A percentile compares a stretch with the other conserved stretches of the same genome.
phyloP scores from a whole-genome alignment of 2,329 filamentous ascomycete genomes.

The Teratosphaeria nubilosa region DNA sequence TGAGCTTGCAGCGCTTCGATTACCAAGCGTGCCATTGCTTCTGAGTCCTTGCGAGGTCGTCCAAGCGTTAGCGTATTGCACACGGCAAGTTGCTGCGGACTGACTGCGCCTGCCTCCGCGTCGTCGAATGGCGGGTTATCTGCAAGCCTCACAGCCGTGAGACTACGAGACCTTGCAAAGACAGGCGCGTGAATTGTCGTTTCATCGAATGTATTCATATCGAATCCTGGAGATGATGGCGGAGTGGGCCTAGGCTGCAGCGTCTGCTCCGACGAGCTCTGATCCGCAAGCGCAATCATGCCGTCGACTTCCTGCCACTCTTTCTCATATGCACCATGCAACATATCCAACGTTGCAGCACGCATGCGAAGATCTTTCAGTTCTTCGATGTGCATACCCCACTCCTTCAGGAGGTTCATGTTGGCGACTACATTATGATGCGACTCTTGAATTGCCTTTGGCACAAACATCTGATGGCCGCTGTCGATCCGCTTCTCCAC shows the following conservation, averaged over 20 bases:
- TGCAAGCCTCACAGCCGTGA: no score
- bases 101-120: constrained; percentile 3
- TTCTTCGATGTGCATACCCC: constrained; percentile 72
- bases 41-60: constrained; percentile 45
- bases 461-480: constrained; percentile 55
- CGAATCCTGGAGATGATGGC: constrained; percentile 46
- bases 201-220: constrained; percentile 49
- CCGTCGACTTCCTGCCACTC: constrained; percentile 77
- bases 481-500: constrained; percentile 32
- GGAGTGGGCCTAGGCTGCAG: constrained; percentile 42
- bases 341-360: constrained; percentile 56
- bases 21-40: constrained; percentile 51
- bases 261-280: constrained; percentile 50
- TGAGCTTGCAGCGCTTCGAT: constrained; percentile 47
- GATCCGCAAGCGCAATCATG: constrained; percentile 72
- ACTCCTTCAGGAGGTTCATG: constrained; percentile 71
- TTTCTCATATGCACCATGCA: constrained; percentile 47
- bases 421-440: constrained; percentile 75
- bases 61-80: constrained; percentile 13
- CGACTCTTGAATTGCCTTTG: constrained; percentile 67
- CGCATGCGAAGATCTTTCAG: constrained; percentile 66
- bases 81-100: constrained; percentile 10
- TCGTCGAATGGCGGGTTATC: neutral
- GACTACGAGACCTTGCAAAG: neutral
- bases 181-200: neutral